Evolutionary conservation across 352 stramenopile species (phyloP).

Genomic region (Globisporangium splendens): DNA sequence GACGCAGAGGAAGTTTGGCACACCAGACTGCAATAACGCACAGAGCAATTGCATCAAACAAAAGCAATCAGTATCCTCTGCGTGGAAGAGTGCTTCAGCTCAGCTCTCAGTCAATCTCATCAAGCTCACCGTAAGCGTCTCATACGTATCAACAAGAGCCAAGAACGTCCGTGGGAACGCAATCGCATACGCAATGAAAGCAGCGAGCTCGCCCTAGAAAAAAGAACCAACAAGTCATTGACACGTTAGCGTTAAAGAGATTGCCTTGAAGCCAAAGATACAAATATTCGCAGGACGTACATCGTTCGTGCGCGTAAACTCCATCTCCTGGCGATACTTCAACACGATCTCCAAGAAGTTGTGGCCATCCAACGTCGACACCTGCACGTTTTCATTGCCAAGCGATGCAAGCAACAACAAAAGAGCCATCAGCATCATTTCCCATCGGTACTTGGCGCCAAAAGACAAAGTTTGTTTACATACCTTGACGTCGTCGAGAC

Average conservation of each 20-base stretch:
- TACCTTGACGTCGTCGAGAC: conserved; percentile 89
- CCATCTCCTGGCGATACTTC: conserved; percentile 76
- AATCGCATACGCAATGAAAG: conserved; percentile 97
- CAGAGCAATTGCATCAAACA: not conserved
- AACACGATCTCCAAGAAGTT: conserved; percentile 83
- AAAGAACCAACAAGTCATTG: conserved; percentile 2
- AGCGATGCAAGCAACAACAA: too few relatives aligned
- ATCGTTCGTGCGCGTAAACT: conserved; percentile 75
- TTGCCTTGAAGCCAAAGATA: too few relatives aligned
- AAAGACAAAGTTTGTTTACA: too few relatives aligned
- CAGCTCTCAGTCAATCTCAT: conserved; percentile 4
- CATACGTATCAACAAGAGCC: conserved; percentile 98
- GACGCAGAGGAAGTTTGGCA: conserved; percentile 97
- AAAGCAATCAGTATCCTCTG: not conserved
- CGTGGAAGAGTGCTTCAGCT: not conserved
- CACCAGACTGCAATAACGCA: conserved; percentile 76
- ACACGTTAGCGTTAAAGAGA: conserved; percentile 1
- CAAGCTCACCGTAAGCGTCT: conserved; percentile 88
- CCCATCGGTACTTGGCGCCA: too few relatives aligned
- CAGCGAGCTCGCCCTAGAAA: conserved; percentile 94
- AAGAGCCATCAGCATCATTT: too few relatives aligned
- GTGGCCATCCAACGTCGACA: conserved; percentile 53
- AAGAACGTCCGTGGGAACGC: conserved; percentile 97
- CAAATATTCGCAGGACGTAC: conserved; percentile 26
- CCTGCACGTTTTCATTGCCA: conserved; percentile 1